Evolutionary conservation across 768 basidiomycete species (phyloP).

Genomic region (Tulasnella sp.): DNA sequence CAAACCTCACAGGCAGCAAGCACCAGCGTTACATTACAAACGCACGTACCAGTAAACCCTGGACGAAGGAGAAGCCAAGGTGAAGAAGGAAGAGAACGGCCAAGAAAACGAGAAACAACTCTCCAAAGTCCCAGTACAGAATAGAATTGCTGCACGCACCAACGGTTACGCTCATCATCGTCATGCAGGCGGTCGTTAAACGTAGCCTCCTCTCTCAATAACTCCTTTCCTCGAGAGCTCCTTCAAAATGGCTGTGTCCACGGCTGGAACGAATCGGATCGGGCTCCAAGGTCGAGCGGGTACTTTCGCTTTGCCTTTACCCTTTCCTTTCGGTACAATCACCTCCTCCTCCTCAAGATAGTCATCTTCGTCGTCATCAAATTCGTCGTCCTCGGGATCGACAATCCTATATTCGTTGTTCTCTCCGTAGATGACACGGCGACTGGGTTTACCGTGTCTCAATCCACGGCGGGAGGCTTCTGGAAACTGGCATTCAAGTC

Average conservation of each 20-base stretch:
- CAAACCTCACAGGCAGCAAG: neutral
- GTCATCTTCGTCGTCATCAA: neutral
- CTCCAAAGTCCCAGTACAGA: neutral
- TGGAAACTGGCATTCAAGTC: constrained; percentile 14
- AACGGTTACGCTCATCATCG: too few relatives aligned
- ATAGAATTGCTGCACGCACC: neutral
- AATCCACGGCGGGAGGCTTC: constrained; percentile 14
- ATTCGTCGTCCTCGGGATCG: constrained; percentile 10
- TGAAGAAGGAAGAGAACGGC: neutral
- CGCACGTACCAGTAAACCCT: neutral
- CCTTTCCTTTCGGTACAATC: constrained; percentile 3
- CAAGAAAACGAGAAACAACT: neutral
- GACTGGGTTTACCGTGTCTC: constrained; percentile 13
- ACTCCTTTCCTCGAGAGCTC: constrained; percentile 9
- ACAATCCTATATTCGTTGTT: constrained; percentile 12
- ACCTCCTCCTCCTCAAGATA: neutral
- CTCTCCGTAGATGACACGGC: constrained; percentile 11
- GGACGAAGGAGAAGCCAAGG: neutral
- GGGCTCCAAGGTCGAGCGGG: constrained; percentile 14
- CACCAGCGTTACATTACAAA: neutral
- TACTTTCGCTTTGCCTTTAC: neutral
- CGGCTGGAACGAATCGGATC: constrained; percentile 9
- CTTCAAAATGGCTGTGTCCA: constrained; percentile 11
- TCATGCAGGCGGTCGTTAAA: neutral
- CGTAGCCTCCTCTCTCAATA: neutral